Conservation (phyloP, 345 rosid genomes). For the Salix exigua region DNA sequence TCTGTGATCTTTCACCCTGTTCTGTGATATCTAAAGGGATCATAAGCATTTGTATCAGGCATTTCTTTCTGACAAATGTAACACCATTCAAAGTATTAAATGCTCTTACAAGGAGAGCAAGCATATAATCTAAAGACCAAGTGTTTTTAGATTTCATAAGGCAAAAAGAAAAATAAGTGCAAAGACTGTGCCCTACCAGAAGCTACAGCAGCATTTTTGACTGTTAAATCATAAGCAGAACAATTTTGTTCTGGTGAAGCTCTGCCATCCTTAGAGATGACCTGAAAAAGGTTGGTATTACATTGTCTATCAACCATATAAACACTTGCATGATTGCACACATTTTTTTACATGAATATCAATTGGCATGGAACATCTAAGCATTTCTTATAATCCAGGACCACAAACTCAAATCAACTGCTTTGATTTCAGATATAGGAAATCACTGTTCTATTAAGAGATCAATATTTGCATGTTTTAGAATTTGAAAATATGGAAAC, state of each 20-base stretch:
- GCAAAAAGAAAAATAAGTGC: not conserved
- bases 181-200: slow-evolving; percentile 27
- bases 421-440: no score
- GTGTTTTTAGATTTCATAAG: not conserved
- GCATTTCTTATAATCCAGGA: no score
- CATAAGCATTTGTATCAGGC: not conserved
- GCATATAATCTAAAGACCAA: not conserved
- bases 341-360: not conserved
- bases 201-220: slow-evolving; percentile 21
- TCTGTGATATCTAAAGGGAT: slow-evolving; percentile 28
- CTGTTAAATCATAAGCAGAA: slow-evolving; percentile 17
- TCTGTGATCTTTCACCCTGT: slow-evolving; percentile 16
- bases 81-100: not conserved
- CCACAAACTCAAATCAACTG: no score
- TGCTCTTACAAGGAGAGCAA: not conserved
- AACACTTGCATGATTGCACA: not conserved
- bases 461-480: no score
- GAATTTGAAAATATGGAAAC: no score
- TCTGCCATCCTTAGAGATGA: slow-evolving; percentile 49
- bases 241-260: slow-evolving; percentile 20
- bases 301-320: no score
- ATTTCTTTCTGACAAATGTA: not conserved
- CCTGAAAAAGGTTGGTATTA: slow-evolving; percentile 37
- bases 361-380: not conserved
- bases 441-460: no score